Evolutionary conservation across 352 stramenopile genomes (phyloP), one percentile per base, ranked within the genome.

Genomic region (Phytophthora idaei): DNA sequence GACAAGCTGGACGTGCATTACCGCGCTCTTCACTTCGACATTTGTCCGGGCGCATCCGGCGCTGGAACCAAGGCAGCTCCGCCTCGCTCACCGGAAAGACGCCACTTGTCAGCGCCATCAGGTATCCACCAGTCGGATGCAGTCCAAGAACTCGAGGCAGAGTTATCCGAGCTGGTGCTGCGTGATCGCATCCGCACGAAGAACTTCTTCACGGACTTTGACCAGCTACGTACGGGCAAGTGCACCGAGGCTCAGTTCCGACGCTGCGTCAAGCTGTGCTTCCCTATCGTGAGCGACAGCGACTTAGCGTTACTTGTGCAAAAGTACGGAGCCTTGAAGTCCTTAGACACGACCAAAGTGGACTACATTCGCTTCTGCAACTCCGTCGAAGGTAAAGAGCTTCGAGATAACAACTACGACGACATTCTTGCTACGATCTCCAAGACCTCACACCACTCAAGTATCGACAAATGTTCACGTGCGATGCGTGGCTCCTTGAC

Each of bases 191-290:
- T 95, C 61, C 85, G 87, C 8, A 85, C 81, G 7, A 93, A 93
- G 57, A 90, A 89, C 55, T 95, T 94, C 55, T 95, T 95, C 47
- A 90, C 73, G 4, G 87, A 95, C 52, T 95, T 94, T 48, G 87
- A 95, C 53, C 76, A 74, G 14, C 63, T 95, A 15, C 83, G 85
- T 7, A 90, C 78, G 0, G 85, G 85, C 5, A 94, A 91, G 46
- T 94, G 85, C 59, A 85, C 81, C 0, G 81, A 92, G 37, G 69
- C 82, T 12, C 87, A 95, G 63, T 95, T 95, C 70, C 77, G 82
- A 46, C 83, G 85, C 31, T 93, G 83, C 17, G 71, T 89, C 9
- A 95, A 95, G 61, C 61, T 95, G 1, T 94, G 84, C 46, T 94
- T 93, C 34, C 74, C 72, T 0, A 74, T 71, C n/a, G 61, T 92